A percentile compares a stretch with the other conserved stretches of the same genome.
phyloP scores from a whole-genome alignment of 805 yeast species.

The Cyberlindnera misumaiensis region DNA sequence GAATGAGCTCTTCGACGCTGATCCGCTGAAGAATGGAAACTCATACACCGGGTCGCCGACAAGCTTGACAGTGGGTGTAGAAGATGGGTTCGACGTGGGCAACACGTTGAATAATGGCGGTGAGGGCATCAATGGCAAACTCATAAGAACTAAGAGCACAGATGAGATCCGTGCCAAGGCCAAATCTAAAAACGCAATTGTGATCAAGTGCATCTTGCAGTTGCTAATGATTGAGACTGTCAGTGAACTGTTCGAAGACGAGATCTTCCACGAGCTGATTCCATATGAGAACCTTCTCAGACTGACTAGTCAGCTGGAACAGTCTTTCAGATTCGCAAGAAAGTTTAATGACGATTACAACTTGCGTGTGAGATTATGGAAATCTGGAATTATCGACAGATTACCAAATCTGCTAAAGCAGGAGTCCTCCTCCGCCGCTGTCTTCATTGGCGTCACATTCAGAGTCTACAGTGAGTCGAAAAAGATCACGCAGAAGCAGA shows the following conservation, averaged over 20 bases:
- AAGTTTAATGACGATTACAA: slow-evolving; percentile 86
- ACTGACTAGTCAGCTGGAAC: slow-evolving; percentile 52
- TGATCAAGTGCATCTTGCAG: slow-evolving; percentile 88
- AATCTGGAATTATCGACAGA: slow-evolving; percentile 86
- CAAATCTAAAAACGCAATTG: slow-evolving; percentile 65
- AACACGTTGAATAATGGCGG: slow-evolving; percentile 16
- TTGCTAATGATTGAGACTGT: slow-evolving; percentile 80
- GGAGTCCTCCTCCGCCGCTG: slow-evolving; percentile 86
- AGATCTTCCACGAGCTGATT: slow-evolving; percentile 55
- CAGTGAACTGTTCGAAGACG: slow-evolving; percentile 72
- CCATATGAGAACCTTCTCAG: slow-evolving; percentile 60
- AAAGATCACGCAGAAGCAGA: slow-evolving; percentile 40
- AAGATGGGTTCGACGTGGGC: slow-evolving; percentile 20
- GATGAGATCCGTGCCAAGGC: slow-evolving; percentile 38
- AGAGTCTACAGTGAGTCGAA: slow-evolving; percentile 64
- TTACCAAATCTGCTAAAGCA: slow-evolving; percentile 88
- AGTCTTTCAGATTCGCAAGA: slow-evolving; percentile 77
- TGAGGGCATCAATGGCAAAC: slow-evolving; percentile 17
- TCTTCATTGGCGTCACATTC: slow-evolving; percentile 74
- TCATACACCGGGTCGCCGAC: background rate
- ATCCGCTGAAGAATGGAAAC: slow-evolving; percentile 32
- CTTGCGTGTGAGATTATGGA: slow-evolving; percentile 80
- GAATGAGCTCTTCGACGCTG: slow-evolving; percentile 61
- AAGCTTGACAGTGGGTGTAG: slow-evolving; percentile 2
- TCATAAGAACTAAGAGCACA: slow-evolving; percentile 20